A percentile compares a stretch with the other conserved stretches of the same genome.
phyloP scores from a whole-genome alignment of 441 rosid genomes.

The Rhodomyrtus psidioides region DNA sequence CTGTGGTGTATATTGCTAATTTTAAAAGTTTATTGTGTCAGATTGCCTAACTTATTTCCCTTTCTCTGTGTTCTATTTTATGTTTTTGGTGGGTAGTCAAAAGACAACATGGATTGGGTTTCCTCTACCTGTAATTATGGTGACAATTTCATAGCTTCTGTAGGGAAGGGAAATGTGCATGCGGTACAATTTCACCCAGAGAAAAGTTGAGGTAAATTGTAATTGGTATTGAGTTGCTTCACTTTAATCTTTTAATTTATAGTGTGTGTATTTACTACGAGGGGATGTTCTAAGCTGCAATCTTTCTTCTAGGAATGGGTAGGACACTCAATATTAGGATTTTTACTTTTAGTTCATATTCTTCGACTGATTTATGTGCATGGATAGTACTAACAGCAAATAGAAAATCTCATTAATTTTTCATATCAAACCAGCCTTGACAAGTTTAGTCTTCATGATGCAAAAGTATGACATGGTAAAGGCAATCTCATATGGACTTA shows the following conservation, averaged over 20 bases:
- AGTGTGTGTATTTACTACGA: background rate
- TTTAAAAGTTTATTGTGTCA: background rate
- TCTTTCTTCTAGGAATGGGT: background rate
- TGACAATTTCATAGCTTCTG: constrained; percentile 72
- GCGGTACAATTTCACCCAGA: constrained; percentile 99
- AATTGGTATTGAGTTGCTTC: background rate
- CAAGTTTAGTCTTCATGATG: background rate
- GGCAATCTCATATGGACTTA: background rate
- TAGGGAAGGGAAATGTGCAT: constrained; percentile 91
- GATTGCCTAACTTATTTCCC: background rate
- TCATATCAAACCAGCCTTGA: background rate
- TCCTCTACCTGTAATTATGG: constrained; percentile 86
- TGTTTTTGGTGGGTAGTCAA: constrained; percentile 37
- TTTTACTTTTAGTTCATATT: background rate
- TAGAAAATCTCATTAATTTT: background rate
- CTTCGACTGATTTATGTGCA: background rate
- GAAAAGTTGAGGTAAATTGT: constrained; percentile 81
- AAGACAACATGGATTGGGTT: constrained; percentile 80
- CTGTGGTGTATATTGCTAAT: background rate
- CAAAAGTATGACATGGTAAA: background rate
- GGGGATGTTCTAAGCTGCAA: background rate
- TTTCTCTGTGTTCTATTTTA: background rate
- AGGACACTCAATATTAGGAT: background rate
- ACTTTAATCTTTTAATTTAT: background rate
- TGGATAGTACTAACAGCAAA: background rate